phyloP scores from a whole-genome alignment of 257 asterid species.

The Oldenlandia corymbosa region DNA sequence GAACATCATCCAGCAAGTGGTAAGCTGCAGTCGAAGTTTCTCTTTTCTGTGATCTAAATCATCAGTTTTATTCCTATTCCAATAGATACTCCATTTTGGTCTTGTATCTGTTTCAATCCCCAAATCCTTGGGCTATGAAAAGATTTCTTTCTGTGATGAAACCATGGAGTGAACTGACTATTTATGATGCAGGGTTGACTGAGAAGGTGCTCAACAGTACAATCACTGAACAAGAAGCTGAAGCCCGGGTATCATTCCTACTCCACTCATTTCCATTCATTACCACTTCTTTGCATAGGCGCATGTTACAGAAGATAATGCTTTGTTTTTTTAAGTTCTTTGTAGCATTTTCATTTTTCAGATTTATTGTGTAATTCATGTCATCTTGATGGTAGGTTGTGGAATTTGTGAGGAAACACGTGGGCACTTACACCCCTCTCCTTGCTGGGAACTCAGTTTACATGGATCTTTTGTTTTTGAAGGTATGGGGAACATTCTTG shows the following conservation, averaged over 20 bases:
- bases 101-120: background rate
- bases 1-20: constrained; percentile 87
- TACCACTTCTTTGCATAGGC: constrained; percentile 11
- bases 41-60: constrained; percentile 5
- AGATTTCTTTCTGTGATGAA: background rate
- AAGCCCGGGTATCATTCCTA: constrained; percentile 55
- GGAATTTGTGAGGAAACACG: constrained; percentile 69
- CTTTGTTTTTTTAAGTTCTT: background rate
- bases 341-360: background rate
- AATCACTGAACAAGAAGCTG: constrained; percentile 75
- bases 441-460: constrained; percentile 94
- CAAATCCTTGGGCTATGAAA: background rate
- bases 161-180: constrained; percentile 1
- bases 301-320: background rate
- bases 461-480: constrained; percentile 67
- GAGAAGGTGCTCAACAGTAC: constrained; percentile 78
- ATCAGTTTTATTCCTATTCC: background rate
- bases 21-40: constrained; percentile 22
- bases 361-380: constrained; percentile 4
- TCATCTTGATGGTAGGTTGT: constrained; percentile 44
- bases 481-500: constrained; percentile 43
- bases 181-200: constrained; percentile 58
- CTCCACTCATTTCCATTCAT: background rate
- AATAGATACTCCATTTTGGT: constrained; percentile 7
- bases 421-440: constrained; percentile 55